Conservation (phyloP, 148 eudicot species). For the Amaranthus palmeri region DNA sequence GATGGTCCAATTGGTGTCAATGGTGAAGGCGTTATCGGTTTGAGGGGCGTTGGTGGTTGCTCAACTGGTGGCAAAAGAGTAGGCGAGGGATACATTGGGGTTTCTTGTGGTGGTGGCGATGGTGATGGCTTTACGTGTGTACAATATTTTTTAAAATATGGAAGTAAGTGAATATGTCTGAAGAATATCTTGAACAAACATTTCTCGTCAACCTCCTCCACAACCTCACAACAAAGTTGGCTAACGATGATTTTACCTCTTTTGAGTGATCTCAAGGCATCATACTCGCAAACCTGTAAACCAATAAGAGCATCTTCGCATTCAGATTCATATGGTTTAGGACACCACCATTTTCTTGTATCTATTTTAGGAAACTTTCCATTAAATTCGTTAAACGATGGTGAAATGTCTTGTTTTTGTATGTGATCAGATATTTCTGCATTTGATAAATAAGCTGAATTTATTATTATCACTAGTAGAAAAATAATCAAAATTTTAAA, state of each 20-base stretch:
- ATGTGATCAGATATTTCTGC: neutral
- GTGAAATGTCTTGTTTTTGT: neutral
- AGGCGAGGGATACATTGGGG: neutral
- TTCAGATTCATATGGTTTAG: neutral
- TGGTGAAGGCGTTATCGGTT: neutral
- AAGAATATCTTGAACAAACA: neutral
- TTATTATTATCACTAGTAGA: neutral
- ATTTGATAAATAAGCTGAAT: neutral
- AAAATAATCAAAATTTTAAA: neutral
- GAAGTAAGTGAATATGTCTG: neutral
- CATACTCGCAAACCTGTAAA: neutral
- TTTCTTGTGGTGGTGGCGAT: neutral
- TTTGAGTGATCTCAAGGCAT: neutral
- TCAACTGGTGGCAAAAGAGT: neutral
- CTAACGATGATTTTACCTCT: neutral
- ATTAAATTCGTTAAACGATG: neutral
- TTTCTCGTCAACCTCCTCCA: neutral
- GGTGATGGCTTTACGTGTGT: neutral
- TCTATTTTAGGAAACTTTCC: neutral
- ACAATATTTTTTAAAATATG: neutral
- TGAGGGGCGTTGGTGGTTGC: neutral
- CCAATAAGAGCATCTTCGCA: neutral
- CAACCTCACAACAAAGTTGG: neutral
- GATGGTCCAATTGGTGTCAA: neutral
- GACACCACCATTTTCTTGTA: neutral